These are phyloP conservation scores for Thalassiosira gravida DNA, from an alignment of 352 stramenopile species.

Conservation along the genomic window DNA sequence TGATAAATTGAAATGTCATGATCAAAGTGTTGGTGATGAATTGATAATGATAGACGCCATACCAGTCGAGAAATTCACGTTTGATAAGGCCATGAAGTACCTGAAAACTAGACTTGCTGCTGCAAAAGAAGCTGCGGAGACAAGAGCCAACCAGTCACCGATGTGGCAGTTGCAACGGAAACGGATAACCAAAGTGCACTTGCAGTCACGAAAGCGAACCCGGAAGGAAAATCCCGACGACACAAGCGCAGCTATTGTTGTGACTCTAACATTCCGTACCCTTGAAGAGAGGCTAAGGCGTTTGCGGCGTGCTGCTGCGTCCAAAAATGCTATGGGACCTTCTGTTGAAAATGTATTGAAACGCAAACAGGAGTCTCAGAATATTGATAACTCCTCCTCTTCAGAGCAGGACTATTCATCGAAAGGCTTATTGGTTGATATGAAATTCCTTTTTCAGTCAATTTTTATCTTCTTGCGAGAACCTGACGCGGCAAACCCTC, in stretches of 20 bases:
- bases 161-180: slow-evolving; percentile 2
- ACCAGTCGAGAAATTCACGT: slow-evolving; percentile 69
- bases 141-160: slow-evolving; percentile 15
- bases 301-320: slow-evolving; percentile 55
- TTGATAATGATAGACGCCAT: slow-evolving; percentile 79
- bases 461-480: slow-evolving; percentile 76
- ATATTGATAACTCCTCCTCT: slow-evolving; percentile 36
- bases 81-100: slow-evolving; percentile 82
- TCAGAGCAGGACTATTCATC: slow-evolving; percentile 22
- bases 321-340: slow-evolving; percentile 20
- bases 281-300: slow-evolving; percentile 81
- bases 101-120: slow-evolving; percentile 40
- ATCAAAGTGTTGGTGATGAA: slow-evolving; percentile 73
- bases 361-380: slow-evolving; percentile 7
- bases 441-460: slow-evolving; percentile 77
- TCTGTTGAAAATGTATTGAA: slow-evolving; percentile 21
- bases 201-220: slow-evolving; percentile 39
- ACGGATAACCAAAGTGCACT: slow-evolving; percentile 33
- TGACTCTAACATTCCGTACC: slow-evolving; percentile 83
- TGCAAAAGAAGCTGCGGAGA: slow-evolving; percentile 37
- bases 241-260: slow-evolving; percentile 22
- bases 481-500: slow-evolving; percentile 55
- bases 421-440: slow-evolving; percentile 67
- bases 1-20: neutral
- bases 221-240: slow-evolving; percentile 15